phyloP scores from a whole-genome alignment of 768 basidiomycete species.

The Arthromyces matolae region DNA sequence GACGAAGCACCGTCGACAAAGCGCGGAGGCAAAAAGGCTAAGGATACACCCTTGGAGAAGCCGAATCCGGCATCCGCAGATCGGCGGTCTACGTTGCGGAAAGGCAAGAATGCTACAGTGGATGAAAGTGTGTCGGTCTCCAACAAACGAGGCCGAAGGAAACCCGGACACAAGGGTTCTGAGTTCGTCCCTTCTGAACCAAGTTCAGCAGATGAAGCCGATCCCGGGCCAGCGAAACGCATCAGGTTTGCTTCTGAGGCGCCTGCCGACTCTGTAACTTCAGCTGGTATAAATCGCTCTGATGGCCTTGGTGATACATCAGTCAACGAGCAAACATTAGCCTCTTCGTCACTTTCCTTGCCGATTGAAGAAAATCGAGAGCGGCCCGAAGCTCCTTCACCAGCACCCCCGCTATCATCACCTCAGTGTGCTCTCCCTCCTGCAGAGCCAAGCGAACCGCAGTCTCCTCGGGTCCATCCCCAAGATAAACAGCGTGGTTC shows the following conservation, averaged over 20 bases:
- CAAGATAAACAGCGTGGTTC: too few relatives aligned
- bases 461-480: too few relatives aligned
- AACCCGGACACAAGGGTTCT: not conserved
- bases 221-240: conserved; percentile 3
- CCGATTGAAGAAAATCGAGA: too few relatives aligned
- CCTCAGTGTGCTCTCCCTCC: too few relatives aligned
- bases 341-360: too few relatives aligned
- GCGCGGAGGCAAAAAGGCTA: conserved; percentile 34
- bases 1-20: conserved; percentile 19
- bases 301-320: too few relatives aligned
- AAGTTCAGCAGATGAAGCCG: conserved; percentile 1
- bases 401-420: too few relatives aligned
- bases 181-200: not conserved
- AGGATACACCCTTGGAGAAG: conserved; percentile 11
- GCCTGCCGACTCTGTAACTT: not conserved
- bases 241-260: not conserved
- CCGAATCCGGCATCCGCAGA: not conserved
- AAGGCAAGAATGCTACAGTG: not conserved
- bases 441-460: too few relatives aligned
- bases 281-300: too few relatives aligned
- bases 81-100: not conserved
- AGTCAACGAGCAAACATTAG: not conserved
- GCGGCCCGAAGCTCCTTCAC: too few relatives aligned
- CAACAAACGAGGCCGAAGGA: conserved; percentile 5
- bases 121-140: not conserved